These are phyloP conservation scores for Penicillium dipodomyicola DNA, from an alignment of 495 filamentous ascomycete species.

Conservation along the genomic window DNA sequence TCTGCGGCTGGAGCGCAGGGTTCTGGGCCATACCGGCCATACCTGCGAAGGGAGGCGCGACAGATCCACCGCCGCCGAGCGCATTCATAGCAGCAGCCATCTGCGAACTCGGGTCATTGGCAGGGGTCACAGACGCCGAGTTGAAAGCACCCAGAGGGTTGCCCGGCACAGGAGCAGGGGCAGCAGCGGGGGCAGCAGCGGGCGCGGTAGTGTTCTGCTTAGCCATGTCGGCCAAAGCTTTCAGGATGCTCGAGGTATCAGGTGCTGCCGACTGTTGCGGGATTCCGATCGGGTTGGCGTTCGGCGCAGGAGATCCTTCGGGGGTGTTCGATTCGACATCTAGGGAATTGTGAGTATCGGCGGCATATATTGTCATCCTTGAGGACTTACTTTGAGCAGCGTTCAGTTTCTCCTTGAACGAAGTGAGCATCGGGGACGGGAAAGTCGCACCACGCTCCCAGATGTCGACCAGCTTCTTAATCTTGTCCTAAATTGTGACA, in stretches of 20 bases:
- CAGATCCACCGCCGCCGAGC: conserved; percentile 50
- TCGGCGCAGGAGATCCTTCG: conserved; percentile 69
- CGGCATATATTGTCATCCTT: neutral
- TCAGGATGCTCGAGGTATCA: conserved; percentile 72
- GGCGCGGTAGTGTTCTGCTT: conserved; percentile 71
- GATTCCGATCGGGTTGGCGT: conserved; percentile 40
- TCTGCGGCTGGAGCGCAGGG: conserved; percentile 48
- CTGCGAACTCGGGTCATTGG: conserved; percentile 46
- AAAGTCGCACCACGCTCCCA: conserved; percentile 97
- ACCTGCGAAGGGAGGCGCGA: conserved; percentile 48
- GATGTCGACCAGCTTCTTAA: conserved; percentile 92
- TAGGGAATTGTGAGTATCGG: conserved; percentile 33
- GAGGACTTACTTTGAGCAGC: conserved; percentile 60
- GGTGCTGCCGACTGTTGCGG: conserved; percentile 44
- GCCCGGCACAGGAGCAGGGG: conserved; percentile 47
- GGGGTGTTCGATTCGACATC: conserved; percentile 75
- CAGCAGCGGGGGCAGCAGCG: conserved; percentile 46
- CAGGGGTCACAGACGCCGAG: conserved; percentile 45
- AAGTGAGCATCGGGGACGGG: conserved; percentile 72
- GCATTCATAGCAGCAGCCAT: conserved; percentile 57
- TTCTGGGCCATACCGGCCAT: conserved; percentile 39
- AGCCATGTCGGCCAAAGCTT: conserved; percentile 80
- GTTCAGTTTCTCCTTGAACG: conserved; percentile 82
- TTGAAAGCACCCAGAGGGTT: conserved; percentile 57
- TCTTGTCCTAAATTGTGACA: conserved; percentile 74